Base-by-base conservation (phyloP, 306 rosid species). In the Citrullus amarus region DNA sequence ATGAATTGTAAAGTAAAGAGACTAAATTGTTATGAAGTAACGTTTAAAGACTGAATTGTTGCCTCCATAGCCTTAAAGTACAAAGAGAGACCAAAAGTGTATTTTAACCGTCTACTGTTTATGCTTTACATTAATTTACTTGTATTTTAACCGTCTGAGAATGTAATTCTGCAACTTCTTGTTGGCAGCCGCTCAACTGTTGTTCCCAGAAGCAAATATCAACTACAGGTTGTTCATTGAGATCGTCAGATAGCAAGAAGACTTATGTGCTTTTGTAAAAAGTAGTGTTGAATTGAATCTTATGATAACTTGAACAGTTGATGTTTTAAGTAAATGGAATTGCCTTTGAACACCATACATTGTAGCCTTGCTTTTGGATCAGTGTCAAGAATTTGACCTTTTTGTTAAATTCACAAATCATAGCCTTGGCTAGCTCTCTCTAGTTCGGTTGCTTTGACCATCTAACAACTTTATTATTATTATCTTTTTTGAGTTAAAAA, bases 181-280 rank as follows among this genome's bases (percentile, higher is more conserved):
- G 57, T 41, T 50, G 78, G 46, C 28, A 51, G 61, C 39, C 39
- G 9, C 53, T 53, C 59, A 11, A 46, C 38, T 70, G 18, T 44
- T 70, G 76, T 4, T 5, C 60, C 61, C 8, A 28, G 25, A 16
- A 73, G 78, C 78, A 73, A 20, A 25, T 22, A 73, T 44, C 46
- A 32, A 73, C 46, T 5, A 8, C 25, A 22, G 30, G 39, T 48
- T 72, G 77, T 30, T 72, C 60, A 28, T 72, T 25, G 77, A 72
- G 60, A 71, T 22, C 9, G 41, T 46, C 51, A 46, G 8, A 9
- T 46, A 48, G 59, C 77, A 30, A 50, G 61, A 30, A 51, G 9
- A 73, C 30, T 30, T 53, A n/a, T 73, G 62, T 51, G 22, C 46
- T 73, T 73, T 32, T 73, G 78, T 73, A 73, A 53, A 53, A 73